Conservation (phyloP, 805 yeast species). For the Ogataea dorogensis region DNA sequence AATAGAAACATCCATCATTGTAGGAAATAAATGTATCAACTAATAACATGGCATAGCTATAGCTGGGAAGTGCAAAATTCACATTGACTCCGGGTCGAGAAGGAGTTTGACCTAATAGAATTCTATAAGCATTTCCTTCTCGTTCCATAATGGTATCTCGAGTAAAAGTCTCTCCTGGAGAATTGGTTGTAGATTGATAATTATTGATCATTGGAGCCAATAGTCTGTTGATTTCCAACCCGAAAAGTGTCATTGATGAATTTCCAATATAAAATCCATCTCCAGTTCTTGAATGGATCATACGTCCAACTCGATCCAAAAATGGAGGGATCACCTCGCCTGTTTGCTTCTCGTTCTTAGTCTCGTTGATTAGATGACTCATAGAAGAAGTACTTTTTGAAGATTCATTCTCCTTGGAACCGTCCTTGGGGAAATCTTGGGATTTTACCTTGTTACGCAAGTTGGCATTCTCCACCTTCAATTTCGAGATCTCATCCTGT, state of each 20-base stretch:
- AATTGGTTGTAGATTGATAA: neutral
- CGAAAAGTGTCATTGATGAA: conserved; percentile 79
- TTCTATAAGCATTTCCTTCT: conserved; percentile 74
- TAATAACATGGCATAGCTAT: conserved; percentile 69
- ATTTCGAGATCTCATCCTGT: conserved; percentile 63
- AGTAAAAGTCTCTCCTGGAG: conserved; percentile 5
- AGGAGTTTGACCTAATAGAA: conserved; percentile 64
- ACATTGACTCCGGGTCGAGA: conserved; percentile 68
- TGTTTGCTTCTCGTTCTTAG: conserved; percentile 8
- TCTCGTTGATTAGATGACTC: conserved; percentile 5
- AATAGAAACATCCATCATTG: conserved; percentile 82
- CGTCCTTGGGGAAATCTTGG: neutral
- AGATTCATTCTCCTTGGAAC: neutral
- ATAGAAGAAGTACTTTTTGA: neutral
- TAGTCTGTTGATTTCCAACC: conserved; percentile 66
- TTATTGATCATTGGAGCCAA: conserved; percentile 26
- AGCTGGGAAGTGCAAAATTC: conserved; percentile 71
- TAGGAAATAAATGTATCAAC: conserved; percentile 76
- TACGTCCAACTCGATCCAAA: conserved; percentile 66
- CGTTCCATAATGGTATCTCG: conserved; percentile 62
- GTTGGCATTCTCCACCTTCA: conserved; percentile 64
- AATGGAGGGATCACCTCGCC: conserved; percentile 68
- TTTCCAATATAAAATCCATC: conserved; percentile 76
- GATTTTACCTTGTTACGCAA: conserved; percentile 44
- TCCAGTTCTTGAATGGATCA: conserved; percentile 73